A percentile compares a stretch with the other conserved stretches of the same genome.
Conservation (phyloP, 2,329 filamentous ascomycete species). For the Didymella pinodella region DNA sequence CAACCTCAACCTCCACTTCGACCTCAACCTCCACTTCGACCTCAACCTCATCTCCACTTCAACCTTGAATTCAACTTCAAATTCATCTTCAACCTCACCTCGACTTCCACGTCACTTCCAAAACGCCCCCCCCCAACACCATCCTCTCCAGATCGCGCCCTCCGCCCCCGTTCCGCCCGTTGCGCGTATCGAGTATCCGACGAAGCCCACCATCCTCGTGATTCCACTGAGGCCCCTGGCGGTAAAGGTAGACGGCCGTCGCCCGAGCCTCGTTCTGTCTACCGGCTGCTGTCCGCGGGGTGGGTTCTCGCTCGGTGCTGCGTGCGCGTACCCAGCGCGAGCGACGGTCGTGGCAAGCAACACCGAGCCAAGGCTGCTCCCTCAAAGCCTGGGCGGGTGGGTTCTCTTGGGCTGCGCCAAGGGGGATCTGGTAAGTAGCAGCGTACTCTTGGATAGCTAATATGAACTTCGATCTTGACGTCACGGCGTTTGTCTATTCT, state of each 20-base stretch:
- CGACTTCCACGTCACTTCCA: too few relatives aligned
- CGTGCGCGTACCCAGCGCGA: constrained; percentile 22
- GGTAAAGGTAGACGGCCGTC: constrained; percentile 22
- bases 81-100: too few relatives aligned
- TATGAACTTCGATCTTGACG: constrained; percentile 19
- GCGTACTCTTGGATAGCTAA: constrained; percentile 17
- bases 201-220: constrained; percentile 25
- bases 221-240: constrained; percentile 24
- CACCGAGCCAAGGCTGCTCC: constrained; percentile 25
- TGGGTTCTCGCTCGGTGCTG: constrained; percentile 17
- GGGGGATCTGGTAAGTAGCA: constrained; percentile 20
- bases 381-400: constrained; percentile 25
- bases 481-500: constrained; percentile 24
- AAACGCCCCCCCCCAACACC: too few relatives aligned
- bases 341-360: constrained; percentile 18
- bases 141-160: constrained; percentile 3
- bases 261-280: constrained; percentile 14
- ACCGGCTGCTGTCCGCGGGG: constrained; percentile 23
- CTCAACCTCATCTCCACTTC: too few relatives aligned
- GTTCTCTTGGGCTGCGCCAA: constrained; percentile 21
- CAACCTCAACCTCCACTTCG: too few relatives aligned
- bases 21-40: too few relatives aligned
- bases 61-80: too few relatives aligned
- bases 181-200: constrained; percentile 24
- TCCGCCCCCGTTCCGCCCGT: constrained; percentile 18